phyloP scores from a whole-genome alignment of 2,329 filamentous ascomycete species.

The Aspergillus amoenus region DNA sequence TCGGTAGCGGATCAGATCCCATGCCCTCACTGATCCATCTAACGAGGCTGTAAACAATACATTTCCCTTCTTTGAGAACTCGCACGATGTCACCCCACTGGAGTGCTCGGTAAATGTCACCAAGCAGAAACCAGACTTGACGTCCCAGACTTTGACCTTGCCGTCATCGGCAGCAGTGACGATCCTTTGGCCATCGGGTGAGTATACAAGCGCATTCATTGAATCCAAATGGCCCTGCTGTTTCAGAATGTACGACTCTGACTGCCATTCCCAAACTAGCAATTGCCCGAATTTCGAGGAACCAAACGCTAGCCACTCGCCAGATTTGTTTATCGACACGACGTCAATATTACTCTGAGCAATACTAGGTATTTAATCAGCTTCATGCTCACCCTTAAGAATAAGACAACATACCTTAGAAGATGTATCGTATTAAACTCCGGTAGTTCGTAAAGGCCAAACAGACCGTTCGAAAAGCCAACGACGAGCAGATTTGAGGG shows the following conservation, averaged over 20 bases:
- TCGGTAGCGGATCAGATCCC: conserved; percentile 92
- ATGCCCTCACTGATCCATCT: conserved; percentile 90
- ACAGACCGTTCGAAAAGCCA: conserved; percentile 91
- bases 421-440: conserved; percentile 95
- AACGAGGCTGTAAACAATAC: conserved; percentile 94
- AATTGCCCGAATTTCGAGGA: conserved; percentile 93
- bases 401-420: conserved; percentile 46
- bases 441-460: conserved; percentile 92
- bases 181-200: conserved; percentile 87
- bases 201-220: conserved; percentile 90
- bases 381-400: neutral
- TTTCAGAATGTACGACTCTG: conserved; percentile 96
- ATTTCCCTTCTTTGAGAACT: conserved; percentile 93
- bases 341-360: conserved; percentile 96
- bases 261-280: conserved; percentile 99
- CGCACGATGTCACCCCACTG: conserved; percentile 85
- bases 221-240: conserved; percentile 97
- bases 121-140: conserved; percentile 93
- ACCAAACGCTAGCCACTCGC: conserved; percentile 96
- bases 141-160: conserved; percentile 98
- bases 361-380: conserved; percentile 61
- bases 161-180: conserved; percentile 95
- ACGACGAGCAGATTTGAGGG: conserved; percentile 89
- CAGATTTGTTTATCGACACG: conserved; percentile 88
- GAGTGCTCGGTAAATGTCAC: conserved; percentile 98